Evolutionary conservation across 164 flowering plant genomes (phyloP), one percentile per base, ranked within the genome.

Genomic region (Sextonia rubra): DNA sequence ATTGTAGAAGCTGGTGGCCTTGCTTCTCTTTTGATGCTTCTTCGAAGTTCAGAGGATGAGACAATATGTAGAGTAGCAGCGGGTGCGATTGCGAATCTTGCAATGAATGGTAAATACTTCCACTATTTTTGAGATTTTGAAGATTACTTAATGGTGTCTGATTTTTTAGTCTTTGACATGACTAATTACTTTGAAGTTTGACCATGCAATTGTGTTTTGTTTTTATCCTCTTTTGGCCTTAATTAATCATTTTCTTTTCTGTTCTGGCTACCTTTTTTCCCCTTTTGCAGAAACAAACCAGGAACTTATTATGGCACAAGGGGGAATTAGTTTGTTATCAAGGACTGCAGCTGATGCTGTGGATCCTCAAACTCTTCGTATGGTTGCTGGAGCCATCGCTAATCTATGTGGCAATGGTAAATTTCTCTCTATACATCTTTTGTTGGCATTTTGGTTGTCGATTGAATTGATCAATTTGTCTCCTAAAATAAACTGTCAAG

Each of bases 341-440:
- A 70, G 73, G 67, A 86, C 94, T 55, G 97, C 99, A 72, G 80
- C 87, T 61, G 87, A 85, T 77, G 98, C 98, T 37, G 89, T 88
- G 70, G 99, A 95, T 80, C 91, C 98, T 75, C 99, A 95, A 76
- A 95, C 99, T 24, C 97, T 95, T 75, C 89, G 99, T 58, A 95
- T 95, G 99, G 94, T 95, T 76, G 99, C 99, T 76, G 99, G 99
- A 76, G 99, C 99, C 52, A 83, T 95, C 18, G 99, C 99, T 63
- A 95, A 95, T 83, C 89, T 95, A 47, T 95, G 99, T 77, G 99
- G 99, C 55, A 95, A 95, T 77, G 99, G 99, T 95, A 90, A 75
- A 58, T 48, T 71, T 23, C 69, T 7, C 47, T 25, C 29, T 70
- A 4, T 23, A 9, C 47, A 8, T 44, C 7, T 68, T n/a, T 44